Conservation (phyloP, 495 filamentous ascomycete genomes). For the Penicillium pulvis region DNA sequence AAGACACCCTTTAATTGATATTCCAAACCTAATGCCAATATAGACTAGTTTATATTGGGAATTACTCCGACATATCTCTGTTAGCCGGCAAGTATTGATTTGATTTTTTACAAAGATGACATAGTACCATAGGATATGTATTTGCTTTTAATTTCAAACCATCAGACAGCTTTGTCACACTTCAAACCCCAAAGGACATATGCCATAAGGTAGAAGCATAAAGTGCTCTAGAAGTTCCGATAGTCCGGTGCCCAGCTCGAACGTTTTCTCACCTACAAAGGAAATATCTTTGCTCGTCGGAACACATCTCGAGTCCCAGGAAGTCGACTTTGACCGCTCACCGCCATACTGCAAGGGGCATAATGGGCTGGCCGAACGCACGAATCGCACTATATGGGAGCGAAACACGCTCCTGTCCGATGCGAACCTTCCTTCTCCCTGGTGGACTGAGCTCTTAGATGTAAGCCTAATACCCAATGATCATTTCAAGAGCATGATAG, state of each 20-base stretch:
- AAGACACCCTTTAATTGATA: no score
- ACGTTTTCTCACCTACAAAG: slow-evolving; percentile 13
- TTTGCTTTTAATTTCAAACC: no score
- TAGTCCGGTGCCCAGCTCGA: slow-evolving; percentile 13
- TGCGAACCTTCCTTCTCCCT: background rate
- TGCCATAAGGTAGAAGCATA: slow-evolving; percentile 6
- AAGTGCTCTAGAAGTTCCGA: slow-evolving; percentile 10
- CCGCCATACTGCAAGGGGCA: slow-evolving; percentile 16
- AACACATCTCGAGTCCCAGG: slow-evolving; percentile 14
- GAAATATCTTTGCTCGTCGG: slow-evolving; percentile 11
- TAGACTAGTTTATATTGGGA: no score
- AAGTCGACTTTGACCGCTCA: slow-evolving; percentile 13
- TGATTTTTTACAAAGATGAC: no score
- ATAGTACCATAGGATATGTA: no score
- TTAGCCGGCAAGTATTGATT: no score
- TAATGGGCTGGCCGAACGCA: background rate
- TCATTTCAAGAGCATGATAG: no score
- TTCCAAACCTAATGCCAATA: no score
- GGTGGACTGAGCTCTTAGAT: background rate
- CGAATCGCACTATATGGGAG: background rate
- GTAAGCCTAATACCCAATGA: no score
- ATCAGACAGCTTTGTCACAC: no score
- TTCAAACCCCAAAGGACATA: background rate
- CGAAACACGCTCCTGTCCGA: slow-evolving; percentile 1
- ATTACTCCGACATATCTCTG: no score